These are phyloP conservation scores for Zoysia japonica DNA, from an alignment of 176 grass and related monocot genomes.

Conservation along the genomic window DNA sequence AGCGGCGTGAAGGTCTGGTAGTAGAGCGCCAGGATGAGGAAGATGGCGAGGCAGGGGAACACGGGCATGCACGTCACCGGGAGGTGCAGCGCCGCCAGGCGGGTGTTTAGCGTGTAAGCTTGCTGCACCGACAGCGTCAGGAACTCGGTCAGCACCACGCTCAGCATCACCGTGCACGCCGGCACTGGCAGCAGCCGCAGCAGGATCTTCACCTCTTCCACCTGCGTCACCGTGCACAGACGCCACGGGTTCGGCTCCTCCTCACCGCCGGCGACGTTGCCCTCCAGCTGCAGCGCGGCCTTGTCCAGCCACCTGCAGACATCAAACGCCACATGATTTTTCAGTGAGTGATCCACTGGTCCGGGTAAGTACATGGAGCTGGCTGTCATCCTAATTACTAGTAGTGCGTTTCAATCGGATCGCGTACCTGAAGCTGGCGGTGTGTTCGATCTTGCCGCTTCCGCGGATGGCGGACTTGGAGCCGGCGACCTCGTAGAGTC, in stretches of 20 bases:
- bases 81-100: constrained; percentile 53
- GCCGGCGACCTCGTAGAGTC: constrained; percentile 75
- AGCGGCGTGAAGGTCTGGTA: constrained; percentile 76
- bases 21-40: constrained; percentile 83
- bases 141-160: constrained; percentile 81
- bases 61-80: constrained; percentile 97
- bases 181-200: constrained; percentile 76
- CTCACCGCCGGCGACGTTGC: constrained; percentile 3
- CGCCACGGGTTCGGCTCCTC: constrained; percentile 49
- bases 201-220: constrained; percentile 94
- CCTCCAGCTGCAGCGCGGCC: constrained; percentile 62
- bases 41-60: constrained; percentile 82
- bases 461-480: constrained; percentile 72
- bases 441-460: constrained; percentile 93
- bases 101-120: constrained; percentile 90
- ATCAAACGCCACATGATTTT: too few relatives aligned
- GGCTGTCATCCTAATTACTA: too few relatives aligned
- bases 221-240: constrained; percentile 84
- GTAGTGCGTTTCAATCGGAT: too few relatives aligned
- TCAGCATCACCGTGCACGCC: constrained; percentile 83
- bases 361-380: too few relatives aligned
- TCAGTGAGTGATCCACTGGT: too few relatives aligned
- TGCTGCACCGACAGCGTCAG: constrained; percentile 92
- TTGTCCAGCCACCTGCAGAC: constrained; percentile 69
- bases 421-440: constrained; percentile 57